Base-by-base conservation (phyloP, 2,329 filamentous ascomycete genomes). In the Thielaviopsis populi region DNA sequence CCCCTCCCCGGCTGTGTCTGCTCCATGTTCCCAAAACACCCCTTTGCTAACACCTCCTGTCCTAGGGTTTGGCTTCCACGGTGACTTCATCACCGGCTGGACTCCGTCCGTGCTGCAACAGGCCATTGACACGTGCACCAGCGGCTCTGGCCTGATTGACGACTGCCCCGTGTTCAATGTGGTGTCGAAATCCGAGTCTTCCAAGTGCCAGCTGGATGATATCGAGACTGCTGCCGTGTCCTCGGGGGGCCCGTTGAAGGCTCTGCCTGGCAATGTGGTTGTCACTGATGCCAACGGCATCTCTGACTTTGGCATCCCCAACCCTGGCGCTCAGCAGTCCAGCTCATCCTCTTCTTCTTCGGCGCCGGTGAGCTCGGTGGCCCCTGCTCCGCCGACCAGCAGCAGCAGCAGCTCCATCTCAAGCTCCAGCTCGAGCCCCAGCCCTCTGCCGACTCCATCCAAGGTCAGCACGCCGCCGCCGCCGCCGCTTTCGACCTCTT, bases 1-100 rank as follows among this genome's bases (percentile, higher is more conserved):
- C n/a, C n/a, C n/a, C n/a, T n/a, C n/a, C n/a, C n/a, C n/a, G n/a
- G n/a, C n/a, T n/a, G n/a, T n/a, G n/a, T n/a, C n/a, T n/a, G n/a
- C n/a, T n/a, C n/a, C n/a, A n/a, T n/a, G n/a, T n/a, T n/a, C n/a
- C n/a, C n/a, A n/a, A n/a, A 8, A 37, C 33, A 1, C 33, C 33
- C 8, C 11, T 41, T 22, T 37, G 11, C 27, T 37, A 59, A 27
- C 13, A 50, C 17, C 15, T 41, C 4, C 27, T 41, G 53, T 2
- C 33, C 10, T 62, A 86, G 86, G 89, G 59, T 88, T 79, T 68
- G 86, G 88, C 42, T 89, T 89, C 72, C 83, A 94, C 71, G 89
- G 80, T 59, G 89, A 95, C 71, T 91, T 92, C 74, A 84, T 91
- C 69, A 85, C 80, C 71, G 89, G 88, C 33, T 95, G 89, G 89